phyloP scores from a whole-genome alignment of 2,329 filamentous ascomycete species.

The Incumbomyces delicatus region DNA sequence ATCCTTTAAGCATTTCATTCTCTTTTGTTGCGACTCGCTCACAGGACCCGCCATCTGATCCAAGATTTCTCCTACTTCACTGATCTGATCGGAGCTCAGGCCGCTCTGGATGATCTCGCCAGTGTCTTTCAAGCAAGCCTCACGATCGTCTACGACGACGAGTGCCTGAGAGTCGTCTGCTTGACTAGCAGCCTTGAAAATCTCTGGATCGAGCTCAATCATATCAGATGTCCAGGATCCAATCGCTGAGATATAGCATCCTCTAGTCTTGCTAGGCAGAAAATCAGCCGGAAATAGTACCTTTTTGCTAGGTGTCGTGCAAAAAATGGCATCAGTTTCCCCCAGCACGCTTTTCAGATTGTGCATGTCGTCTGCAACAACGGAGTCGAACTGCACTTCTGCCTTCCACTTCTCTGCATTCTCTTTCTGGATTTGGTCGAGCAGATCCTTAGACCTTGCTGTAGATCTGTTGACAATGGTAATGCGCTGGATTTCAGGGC shows the following conservation, averaged over 20 bases:
- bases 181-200: slow-evolving; percentile 46
- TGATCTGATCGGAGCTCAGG: slow-evolving; percentile 1
- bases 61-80: slow-evolving; percentile 13
- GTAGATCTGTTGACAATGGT: slow-evolving; percentile 63
- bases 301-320: slow-evolving; percentile 38
- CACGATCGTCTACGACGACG: not conserved
- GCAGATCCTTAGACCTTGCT: slow-evolving; percentile 27
- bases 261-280: slow-evolving; percentile 27
- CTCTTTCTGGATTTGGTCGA: not conserved
- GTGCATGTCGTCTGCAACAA: slow-evolving; percentile 36
- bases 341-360: slow-evolving; percentile 24
- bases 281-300: slow-evolving; percentile 34
- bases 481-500: slow-evolving; percentile 47
- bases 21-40: slow-evolving; percentile 4
- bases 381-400: not conserved
- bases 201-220: slow-evolving; percentile 40
- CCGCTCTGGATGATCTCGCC: slow-evolving; percentile 6
- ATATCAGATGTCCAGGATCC: slow-evolving; percentile 47
- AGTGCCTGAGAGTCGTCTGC: slow-evolving; percentile 21
- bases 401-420: not conserved
- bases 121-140: slow-evolving; percentile 4
- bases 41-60: not conserved
- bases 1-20: slow-evolving; percentile 9
- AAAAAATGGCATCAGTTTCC: slow-evolving; percentile 38
- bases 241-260: slow-evolving; percentile 41